Evolutionary conservation across 106 monocot species (phyloP).

Genomic region (Narthecium ossifragum): DNA sequence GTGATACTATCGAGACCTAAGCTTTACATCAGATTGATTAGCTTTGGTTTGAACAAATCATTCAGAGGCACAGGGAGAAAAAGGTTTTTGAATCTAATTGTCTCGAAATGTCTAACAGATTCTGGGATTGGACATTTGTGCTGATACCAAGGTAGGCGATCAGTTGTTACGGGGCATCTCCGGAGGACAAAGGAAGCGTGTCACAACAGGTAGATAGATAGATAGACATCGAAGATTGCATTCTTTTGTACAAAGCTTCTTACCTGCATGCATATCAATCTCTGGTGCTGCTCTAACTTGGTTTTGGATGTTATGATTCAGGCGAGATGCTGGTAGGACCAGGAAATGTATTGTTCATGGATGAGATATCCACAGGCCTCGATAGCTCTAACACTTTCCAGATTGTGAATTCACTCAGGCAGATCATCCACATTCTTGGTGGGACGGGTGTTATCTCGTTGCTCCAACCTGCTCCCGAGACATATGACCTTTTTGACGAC

Average conservation of each 20-base stretch:
- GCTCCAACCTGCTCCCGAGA: constrained; percentile 69
- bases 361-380: constrained; percentile 47
- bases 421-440: constrained; percentile 19
- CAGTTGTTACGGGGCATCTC: constrained; percentile 52
- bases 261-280: too few relatives aligned
- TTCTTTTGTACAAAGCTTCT: not conserved
- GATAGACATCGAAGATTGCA: not conserved
- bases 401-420: constrained; percentile 24
- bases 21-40: too few relatives aligned
- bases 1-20: too few relatives aligned
- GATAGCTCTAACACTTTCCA: constrained; percentile 47
- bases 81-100: too few relatives aligned
- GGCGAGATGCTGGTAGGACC: constrained; percentile 42
- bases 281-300: too few relatives aligned
- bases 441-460: constrained; percentile 43
- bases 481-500: constrained; percentile 52
- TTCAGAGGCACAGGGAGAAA: too few relatives aligned
- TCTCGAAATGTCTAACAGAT: constrained; percentile 21
- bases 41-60: too few relatives aligned
- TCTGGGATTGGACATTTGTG: constrained; percentile 48
- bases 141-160: constrained; percentile 53
- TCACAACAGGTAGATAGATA: constrained; percentile 35
- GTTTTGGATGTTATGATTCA: too few relatives aligned
- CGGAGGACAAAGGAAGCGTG: constrained; percentile 54
- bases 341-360: constrained; percentile 26